Evolutionary conservation across 2,329 filamentous ascomycete species (phyloP), one percentile per base, ranked within the genome.

Genomic region (Bimuria novae-zelandiae): DNA sequence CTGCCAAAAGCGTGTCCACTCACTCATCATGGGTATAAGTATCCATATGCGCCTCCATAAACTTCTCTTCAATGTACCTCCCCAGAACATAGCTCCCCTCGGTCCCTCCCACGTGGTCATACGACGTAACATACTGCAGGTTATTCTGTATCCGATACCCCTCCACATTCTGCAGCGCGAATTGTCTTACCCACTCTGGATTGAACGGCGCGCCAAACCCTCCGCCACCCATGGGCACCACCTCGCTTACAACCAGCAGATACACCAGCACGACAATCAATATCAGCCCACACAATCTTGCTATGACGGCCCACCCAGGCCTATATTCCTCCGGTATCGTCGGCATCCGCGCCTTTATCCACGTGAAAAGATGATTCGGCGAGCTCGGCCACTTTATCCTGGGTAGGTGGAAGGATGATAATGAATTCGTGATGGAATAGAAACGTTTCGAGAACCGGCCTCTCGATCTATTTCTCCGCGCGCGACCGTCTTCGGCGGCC

Each of bases 21-120:
- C 75, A 80, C 57, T 91, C 84, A 64, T 96, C 89, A 65, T 91
- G 81, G 44, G 80, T 77, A 22, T 96, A 86, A 52, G 88, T 80
- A 63, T 96, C 92, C 67, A 99, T 80, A 3, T 84, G 83, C 40
- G 87, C 86, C 45, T 81, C 82, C 60, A 78, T 77, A 74, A 97
- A 96, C 71, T 88, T 83, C 65, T 85, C 86, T 73, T 92, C 83
- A 49, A 97, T 85, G 79, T 92, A 95, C 77, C 90, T 84, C 7
- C 90, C 93, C 49, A 96, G 81, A 40, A 88, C 89, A 65, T 88
- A 92, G 76, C 95, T 93, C 42, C 94, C 94, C 76, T 96, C 88
- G 3, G 92, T 96, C n/a, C 94, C 94, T 2, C 91, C 94, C 57
- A 97, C 82, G 73, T 97, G 94, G 56, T 94, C 89, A 70, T 90